Base-by-base conservation (phyloP, 108 stramenopile genomes). In the Skeletonema tropicum region DNA sequence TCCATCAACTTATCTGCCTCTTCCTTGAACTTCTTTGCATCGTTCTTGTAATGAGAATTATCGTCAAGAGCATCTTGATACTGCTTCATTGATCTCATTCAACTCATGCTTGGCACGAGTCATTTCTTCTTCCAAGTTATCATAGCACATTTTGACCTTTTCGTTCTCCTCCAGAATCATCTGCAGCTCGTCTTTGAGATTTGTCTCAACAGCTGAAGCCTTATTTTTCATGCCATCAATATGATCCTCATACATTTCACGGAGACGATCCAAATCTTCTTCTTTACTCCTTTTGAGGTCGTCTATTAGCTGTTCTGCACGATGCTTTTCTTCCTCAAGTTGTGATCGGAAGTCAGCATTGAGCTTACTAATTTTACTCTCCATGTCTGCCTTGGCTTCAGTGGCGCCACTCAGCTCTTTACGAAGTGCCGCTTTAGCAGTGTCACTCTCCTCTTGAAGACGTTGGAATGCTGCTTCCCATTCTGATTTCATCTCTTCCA, bases 81-180 rank as follows among this genome's bases (percentile, higher is more conserved):
- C 3, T 68, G 31, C n/a, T 19, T 57, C 42, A 36, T 58, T 73
- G 30, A 73, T 39, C 30, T 79, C 71, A 6, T 68, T 42, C 60
- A 72, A 57, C 19, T 79, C 77, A n/a, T 45, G 15, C 38, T 79
- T 79, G 3, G 57, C 38, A 23, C 60, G 60, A 14, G 46, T 57
- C 65, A 72, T 61, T 31, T 73, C 78, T 5, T 55, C 70, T 32
- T 79, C 78, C 19, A 79, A 15, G 4, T 45, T 45, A 31, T 69
- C 71, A 30, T 69, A 80, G 36, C 72, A 73, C 59, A 69, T 48
- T 68, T 80, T 80, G 21, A 80, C 71, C 62, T 74, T 73, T 65
- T 80, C 79, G 58, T 80, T 80, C 68, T 80, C 79, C 15, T 80
- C 79, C 42, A 80, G 35, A 25, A 80, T 33, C 19, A 68, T 41